Conservation (phyloP, 2,329 filamentous ascomycete genomes). For the Teratosphaeria nubilosa region DNA sequence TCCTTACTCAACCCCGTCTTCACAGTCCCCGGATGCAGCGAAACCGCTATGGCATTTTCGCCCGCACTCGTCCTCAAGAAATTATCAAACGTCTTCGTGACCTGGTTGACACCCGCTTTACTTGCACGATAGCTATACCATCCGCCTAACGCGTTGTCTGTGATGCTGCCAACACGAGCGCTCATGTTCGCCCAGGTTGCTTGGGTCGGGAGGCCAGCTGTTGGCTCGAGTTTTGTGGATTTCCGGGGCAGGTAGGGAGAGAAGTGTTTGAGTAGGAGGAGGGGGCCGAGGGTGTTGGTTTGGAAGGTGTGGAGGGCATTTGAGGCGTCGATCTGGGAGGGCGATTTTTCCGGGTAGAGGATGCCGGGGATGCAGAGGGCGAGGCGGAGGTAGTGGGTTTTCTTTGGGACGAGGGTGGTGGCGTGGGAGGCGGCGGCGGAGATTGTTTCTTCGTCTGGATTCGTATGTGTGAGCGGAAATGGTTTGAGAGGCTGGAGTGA, state of each 20-base stretch:
- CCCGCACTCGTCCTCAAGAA: slow-evolving; percentile 49
- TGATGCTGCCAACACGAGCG: slow-evolving; percentile 64
- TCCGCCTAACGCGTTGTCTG: slow-evolving; percentile 63
- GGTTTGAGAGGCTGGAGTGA: not conserved
- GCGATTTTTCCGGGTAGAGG: slow-evolving; percentile 62
- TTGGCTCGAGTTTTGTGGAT: slow-evolving; percentile 30
- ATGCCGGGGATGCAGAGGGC: slow-evolving; percentile 62
- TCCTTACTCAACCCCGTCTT: slow-evolving; percentile 61
- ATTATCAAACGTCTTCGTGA: slow-evolving; percentile 63
- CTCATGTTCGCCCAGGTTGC: slow-evolving; percentile 67
- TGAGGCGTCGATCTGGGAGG: slow-evolving; percentile 51
- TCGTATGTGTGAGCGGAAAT: not conserved
- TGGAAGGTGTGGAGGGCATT: slow-evolving; percentile 58
- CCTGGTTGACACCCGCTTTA: slow-evolving; percentile 63
- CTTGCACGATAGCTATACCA: slow-evolving; percentile 75
- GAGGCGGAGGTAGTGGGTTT: slow-evolving; percentile 53
- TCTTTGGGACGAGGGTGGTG: slow-evolving; percentile 23
- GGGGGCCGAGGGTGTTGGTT: slow-evolving; percentile 63
- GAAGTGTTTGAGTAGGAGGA: slow-evolving; percentile 71
- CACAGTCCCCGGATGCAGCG: slow-evolving; percentile 72
- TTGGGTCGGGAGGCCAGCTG: slow-evolving; percentile 31
- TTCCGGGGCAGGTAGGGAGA: slow-evolving; percentile 56
- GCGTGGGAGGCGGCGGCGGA: slow-evolving; percentile 40
- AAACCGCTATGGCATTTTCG: slow-evolving; percentile 55
- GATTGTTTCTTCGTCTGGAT: slow-evolving; percentile 53